Evolutionary conservation across 2,329 filamentous ascomycete genomes (phyloP).

Genomic region (Didymosphaeria variabile): DNA sequence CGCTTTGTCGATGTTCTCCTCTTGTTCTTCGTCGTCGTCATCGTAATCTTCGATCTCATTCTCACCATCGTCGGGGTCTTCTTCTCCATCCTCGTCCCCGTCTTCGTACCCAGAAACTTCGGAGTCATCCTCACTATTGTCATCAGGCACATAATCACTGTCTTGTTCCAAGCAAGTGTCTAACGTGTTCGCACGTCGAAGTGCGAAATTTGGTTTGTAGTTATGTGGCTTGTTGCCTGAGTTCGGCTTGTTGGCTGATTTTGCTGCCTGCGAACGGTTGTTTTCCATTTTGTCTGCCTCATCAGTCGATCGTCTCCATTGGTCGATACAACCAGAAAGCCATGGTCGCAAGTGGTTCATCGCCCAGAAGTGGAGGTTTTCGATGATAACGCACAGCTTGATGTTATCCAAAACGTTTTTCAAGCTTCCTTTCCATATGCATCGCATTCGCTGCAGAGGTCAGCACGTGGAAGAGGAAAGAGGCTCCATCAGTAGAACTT

Average conservation of each 20-base stretch:
- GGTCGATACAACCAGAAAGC: slow-evolving; percentile 3
- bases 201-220: neutral
- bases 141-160: neutral
- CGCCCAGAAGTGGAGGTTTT: slow-evolving; percentile 7
- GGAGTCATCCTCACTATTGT: neutral
- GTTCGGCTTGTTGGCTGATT: neutral
- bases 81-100: neutral
- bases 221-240: neutral
- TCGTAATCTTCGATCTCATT: neutral
- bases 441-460: neutral
- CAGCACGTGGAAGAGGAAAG: neutral
- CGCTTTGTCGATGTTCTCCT: neutral
- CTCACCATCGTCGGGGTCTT: neutral
- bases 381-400: slow-evolving; percentile 3
- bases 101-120: neutral
- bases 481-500: neutral
- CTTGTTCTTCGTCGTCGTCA: neutral
- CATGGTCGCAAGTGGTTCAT: slow-evolving; percentile 6
- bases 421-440: slow-evolving; percentile 1
- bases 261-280: neutral
- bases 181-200: neutral
- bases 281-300: neutral
- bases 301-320: neutral
- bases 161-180: neutral
- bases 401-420: neutral